phyloP scores from a whole-genome alignment of 805 yeast species.

The Cyberlindnera japonica region DNA sequence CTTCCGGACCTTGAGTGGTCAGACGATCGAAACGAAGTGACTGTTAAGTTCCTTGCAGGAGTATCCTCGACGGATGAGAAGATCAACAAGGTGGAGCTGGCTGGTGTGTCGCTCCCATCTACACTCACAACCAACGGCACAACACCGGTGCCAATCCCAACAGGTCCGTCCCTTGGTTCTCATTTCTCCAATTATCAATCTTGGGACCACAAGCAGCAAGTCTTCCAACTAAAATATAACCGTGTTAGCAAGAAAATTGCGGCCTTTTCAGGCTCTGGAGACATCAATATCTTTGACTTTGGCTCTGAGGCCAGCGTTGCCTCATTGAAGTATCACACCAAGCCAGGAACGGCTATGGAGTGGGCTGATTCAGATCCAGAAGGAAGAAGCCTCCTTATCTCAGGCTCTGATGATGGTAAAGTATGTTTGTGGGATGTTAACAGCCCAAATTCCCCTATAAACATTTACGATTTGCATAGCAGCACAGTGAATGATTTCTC shows the following conservation, averaged over 20 bases:
- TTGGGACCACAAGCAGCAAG: constrained; percentile 60
- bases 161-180: constrained; percentile 29
- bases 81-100: constrained; percentile 44
- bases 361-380: constrained; percentile 45
- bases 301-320: constrained; percentile 20
- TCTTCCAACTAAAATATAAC: constrained; percentile 54
- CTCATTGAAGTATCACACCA: constrained; percentile 50
- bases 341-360: constrained; percentile 67
- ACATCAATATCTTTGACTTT: constrained; percentile 41
- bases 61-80: constrained; percentile 36
- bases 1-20: constrained; percentile 35
- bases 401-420: constrained; percentile 64
- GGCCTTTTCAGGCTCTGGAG: constrained; percentile 37
- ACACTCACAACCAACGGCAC: constrained; percentile 37
- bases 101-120: constrained; percentile 35
- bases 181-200: constrained; percentile 34
- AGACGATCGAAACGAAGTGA: constrained; percentile 29
- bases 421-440: constrained; percentile 69
- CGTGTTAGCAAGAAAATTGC: constrained; percentile 27
- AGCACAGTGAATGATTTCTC: constrained; percentile 66
- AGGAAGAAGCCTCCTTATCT: constrained; percentile 46
- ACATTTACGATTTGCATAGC: constrained; percentile 42
- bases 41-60: constrained; percentile 43
- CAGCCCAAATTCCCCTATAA: constrained; percentile 40
- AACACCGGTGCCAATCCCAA: constrained; percentile 26